Evolutionary conservation across 352 stramenopile genomes (phyloP), one percentile per base, ranked within the genome.

Genomic region (Phytophthora litchii): DNA sequence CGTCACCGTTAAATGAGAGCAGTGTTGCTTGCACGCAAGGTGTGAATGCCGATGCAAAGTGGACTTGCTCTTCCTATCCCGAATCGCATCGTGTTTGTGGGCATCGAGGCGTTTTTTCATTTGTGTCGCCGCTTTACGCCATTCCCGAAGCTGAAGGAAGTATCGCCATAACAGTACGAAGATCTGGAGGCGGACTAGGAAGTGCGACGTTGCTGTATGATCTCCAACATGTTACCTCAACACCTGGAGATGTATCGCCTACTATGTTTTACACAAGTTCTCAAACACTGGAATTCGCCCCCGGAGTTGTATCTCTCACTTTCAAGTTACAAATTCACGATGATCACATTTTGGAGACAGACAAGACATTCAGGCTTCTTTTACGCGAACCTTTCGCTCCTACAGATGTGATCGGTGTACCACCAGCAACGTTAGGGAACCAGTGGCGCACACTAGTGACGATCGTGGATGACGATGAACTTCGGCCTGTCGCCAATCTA

Each of bases 281-380:
- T 21, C 85, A 90, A 65, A 76, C 65, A 29, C 63, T 98, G 7
- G 63, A 80, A 25, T 98, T 98, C 54, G 60, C 56, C 0, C 72
- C 78, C 13, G 91, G 88, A 4, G 78, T 97, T 17, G 75, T 98
- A 14, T 75, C 87, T 20, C 76, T 96, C 32, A 85, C 83, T 25
- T 97, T 98, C 69, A 61, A 91, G 21, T 53, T 98, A 19, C 93
- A 89, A 16, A 96, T 98, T 52, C 89, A 98, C 58, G 92, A 98
- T 53, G 89, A 98, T 52, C 81, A 86, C 25, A 37, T 83, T 25
- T 52, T 83, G 2, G 83, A 96, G 23, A 64, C 41, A 5, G 64
- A 94, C 49, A 84, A 95, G 50, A 74, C 60, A 0, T 94, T 96
- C 45, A 72, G 81, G 11, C 62, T 96, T 17, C 32, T 70, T 21